Percentiles rank a stretch among this genome's conserved stretches.
These are phyloP conservation scores for Hypoxylon lenormandii DNA, from an alignment of 495 filamentous ascomycete species.

Conservation along the genomic window DNA sequence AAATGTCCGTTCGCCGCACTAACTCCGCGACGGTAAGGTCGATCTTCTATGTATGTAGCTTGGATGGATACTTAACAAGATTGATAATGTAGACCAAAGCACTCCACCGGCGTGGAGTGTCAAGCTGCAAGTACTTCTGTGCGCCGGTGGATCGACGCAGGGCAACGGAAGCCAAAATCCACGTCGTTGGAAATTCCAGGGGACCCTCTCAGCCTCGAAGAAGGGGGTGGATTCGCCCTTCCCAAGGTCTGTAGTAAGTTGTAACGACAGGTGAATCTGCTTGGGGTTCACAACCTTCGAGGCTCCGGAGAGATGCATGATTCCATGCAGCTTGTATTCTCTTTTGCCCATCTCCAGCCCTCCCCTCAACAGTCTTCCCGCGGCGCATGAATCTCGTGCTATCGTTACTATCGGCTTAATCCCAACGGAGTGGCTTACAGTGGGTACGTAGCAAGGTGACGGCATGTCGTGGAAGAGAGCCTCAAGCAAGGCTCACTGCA, in stretches of 20 bases:
- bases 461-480: slow-evolving; percentile 51
- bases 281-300: slow-evolving; percentile 44
- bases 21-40: slow-evolving; percentile 32
- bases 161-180: slow-evolving; percentile 46
- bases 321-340: slow-evolving; percentile 49
- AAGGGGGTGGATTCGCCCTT: slow-evolving; percentile 24
- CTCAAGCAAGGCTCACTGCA: slow-evolving; percentile 51
- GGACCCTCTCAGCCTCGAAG: slow-evolving; percentile 24
- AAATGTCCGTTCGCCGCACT: slow-evolving; percentile 25
- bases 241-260: slow-evolving; percentile 8
- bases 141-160: slow-evolving; percentile 46
- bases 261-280: background rate
- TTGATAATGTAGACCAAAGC: slow-evolving; percentile 11
- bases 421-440: slow-evolving; percentile 46
- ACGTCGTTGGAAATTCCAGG: slow-evolving; percentile 46
- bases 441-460: slow-evolving; percentile 50
- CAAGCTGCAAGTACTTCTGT: slow-evolving; percentile 43
- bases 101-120: slow-evolving; percentile 26
- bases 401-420: slow-evolving; percentile 51
- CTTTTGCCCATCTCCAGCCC: slow-evolving; percentile 23
- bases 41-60: slow-evolving; percentile 16
- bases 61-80: slow-evolving; percentile 5
- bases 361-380: slow-evolving; percentile 16
- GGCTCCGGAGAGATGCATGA: slow-evolving; percentile 49
- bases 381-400: slow-evolving; percentile 51